Base-by-base conservation (phyloP, 352 stramenopile genomes). In the Phytopythium aichiense region DNA sequence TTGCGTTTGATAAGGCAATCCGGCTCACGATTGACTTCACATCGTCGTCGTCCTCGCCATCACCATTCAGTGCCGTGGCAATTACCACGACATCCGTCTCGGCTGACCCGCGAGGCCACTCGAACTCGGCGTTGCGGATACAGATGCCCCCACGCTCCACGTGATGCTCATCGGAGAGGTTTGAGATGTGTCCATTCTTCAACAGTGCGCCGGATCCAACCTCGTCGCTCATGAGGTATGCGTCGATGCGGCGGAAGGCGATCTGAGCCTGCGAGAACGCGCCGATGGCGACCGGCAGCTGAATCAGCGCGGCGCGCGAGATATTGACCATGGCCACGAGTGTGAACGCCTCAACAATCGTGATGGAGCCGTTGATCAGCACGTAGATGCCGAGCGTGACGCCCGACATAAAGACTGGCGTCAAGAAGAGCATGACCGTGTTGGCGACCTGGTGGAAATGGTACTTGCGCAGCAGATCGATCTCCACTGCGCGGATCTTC, bases 381-480 rank as follows among this genome's bases (percentile, higher is more conserved):
- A 75, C 61, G 45, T 70, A 75, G n/a, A 69, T 8, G 16, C 69
- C 65, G 46, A 76, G 53, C 4, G 69, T 76, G 2, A 35, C 56
- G 0, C 65, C 69, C 4, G 65, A 73, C 0, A 76, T 30, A 43
- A 81, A 74, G 12, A 42, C 70, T 2, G 73, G 70, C 6, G 69
- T 76, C 22, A 76, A 40, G 56, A 74, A 79, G 0, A 81, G 56
- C 65, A 73, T 66, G 11, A 79, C 68, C 2, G 71, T 77, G 52
- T 81, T 22, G 8, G 18, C 9, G 12, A 28, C 8, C 52, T 58
- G 30, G 18, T 0, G 55, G 22, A 65, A 71, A 56, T 92, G 78
- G 59, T 88, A 89, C 33, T 70, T 71, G 30, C 77, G 74, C 35
- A 80, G 81, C 20, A 76, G 60, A 53, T 60, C 54, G 33, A 91